phyloP scores from a whole-genome alignment of 2,329 filamentous ascomycete genomes.

The Apiospora aurea region DNA sequence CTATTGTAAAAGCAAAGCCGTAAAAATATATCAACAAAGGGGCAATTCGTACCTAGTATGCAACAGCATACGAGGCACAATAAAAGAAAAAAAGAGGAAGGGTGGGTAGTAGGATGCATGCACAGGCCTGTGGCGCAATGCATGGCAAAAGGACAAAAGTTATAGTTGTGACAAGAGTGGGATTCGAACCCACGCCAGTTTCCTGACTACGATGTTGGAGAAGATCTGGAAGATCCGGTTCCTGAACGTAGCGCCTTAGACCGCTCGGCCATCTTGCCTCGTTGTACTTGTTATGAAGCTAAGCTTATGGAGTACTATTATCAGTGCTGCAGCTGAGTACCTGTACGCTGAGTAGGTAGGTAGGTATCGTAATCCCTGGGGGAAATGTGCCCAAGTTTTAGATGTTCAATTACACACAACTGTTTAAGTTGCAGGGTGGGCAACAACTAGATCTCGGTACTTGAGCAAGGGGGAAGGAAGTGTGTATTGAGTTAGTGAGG shows the following conservation, averaged over 20 bases:
- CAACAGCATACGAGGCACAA: neutral
- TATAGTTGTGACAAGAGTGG: conserved; percentile 44
- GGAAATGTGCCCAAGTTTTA: neutral
- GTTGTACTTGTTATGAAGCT: neutral
- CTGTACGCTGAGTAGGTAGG: neutral
- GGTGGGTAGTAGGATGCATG: too few species aligned
- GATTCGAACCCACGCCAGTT: conserved; percentile 51
- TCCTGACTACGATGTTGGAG: conserved; percentile 40
- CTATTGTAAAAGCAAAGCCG: neutral
- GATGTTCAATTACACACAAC: neutral
- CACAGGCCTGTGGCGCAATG: neutral
- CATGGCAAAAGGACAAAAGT: conserved; percentile 11
- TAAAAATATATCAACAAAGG: neutral
- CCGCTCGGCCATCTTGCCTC: conserved; percentile 43
- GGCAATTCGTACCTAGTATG: too few species aligned
- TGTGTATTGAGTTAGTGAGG: neutral
- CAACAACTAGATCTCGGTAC: neutral
- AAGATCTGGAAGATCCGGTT: neutral
- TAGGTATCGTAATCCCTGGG: too few species aligned
- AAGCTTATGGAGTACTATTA: neutral
- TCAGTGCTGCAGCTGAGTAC: neutral
- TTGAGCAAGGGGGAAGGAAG: neutral
- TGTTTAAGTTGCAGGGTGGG: neutral
- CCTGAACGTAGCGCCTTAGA: conserved; percentile 45
- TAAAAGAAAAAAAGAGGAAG: neutral